Evolutionary conservation across 1,139 yeast genomes (phyloP), one percentile per base, ranked within the genome.

Genomic region (Pneumocystis wakefieldiae): DNA sequence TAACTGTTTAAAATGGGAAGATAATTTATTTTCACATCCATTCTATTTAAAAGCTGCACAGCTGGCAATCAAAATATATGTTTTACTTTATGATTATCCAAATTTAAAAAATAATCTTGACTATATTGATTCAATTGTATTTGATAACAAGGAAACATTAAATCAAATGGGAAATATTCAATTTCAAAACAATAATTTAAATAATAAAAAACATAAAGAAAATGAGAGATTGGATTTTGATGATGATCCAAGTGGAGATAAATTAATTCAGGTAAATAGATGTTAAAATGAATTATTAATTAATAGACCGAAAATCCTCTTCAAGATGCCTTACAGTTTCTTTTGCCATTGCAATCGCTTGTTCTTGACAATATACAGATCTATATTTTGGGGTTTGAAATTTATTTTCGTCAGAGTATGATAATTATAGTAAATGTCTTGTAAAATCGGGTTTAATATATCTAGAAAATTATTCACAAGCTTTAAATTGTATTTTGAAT

Each of bases 1-100:
- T 53, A 84, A 83, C 36, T 82, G 87, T 78, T 70, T 91, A 63
- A 75, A 77, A 61, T 92, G 97, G 97, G 95, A 85, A 66, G 94
- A 90, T 71, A 72, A 76, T 29, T 73, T 92, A 59, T 89, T 80
- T 71, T 74, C 83, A 2, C 83, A 87, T 58, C 89, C 94, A 2
- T 80, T 85, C 60, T 90, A 83, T 72, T 77, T 81, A 28, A 80
- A 95, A 65, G 89, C 88, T 0, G 79, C 86, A 66, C 75, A 76
- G 61, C 95, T 94, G 0, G 81, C 91, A 48, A 74, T 85, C 35
- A 75, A 78, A 19, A 75, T 88, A 61, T 83, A 85, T 70, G 76
- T 83, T 64, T 80, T 80, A 28, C 70, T 84, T 19, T 73, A 69
- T 55, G 69, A 67, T 37, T 68, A 65, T 67, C 70, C 66, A 1